A percentile compares a stretch with the other conserved stretches of the same genome.
Evolutionary conservation across 2,329 filamentous ascomycete genomes (phyloP).

Genomic region (Sarocladium oryzae): DNA sequence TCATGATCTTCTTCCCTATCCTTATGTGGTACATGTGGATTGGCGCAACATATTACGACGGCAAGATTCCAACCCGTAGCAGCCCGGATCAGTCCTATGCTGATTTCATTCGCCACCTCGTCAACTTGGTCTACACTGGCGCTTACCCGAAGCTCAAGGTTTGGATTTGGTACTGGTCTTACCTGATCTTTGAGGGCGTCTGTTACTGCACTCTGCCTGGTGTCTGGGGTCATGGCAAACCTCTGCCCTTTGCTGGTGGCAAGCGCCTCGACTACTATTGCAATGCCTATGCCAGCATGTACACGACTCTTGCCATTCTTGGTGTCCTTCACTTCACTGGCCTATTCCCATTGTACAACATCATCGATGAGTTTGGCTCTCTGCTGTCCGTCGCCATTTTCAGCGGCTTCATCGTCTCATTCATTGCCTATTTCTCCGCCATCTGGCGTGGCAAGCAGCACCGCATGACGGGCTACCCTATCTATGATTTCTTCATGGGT

Average conservation of each 20-base stretch:
- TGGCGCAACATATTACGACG: constrained; percentile 86
- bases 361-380: constrained; percentile 92
- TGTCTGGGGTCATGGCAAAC: constrained; percentile 81
- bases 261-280: constrained; percentile 93
- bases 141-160: constrained; percentile 78
- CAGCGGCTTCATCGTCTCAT: constrained; percentile 76
- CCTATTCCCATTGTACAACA: constrained; percentile 80
- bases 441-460: constrained; percentile 74
- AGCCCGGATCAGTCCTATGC: constrained; percentile 56
- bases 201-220: constrained; percentile 85
- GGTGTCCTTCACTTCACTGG: constrained; percentile 73
- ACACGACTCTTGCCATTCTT: constrained; percentile 70
- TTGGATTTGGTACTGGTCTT: constrained; percentile 92
- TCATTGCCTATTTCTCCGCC: constrained; percentile 83
- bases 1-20: constrained; percentile 90
- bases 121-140: constrained; percentile 67
- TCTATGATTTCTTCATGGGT: constrained; percentile 94
- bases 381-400: constrained; percentile 89
- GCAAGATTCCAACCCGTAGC: constrained; percentile 64
- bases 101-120: constrained; percentile 69
- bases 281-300: constrained; percentile 82
- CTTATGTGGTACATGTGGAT: constrained; percentile 99
- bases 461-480: constrained; percentile 79
- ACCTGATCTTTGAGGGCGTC: constrained; percentile 76
- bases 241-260: constrained; percentile 72